Conservation (phyloP, 1,284 basidiomycete genomes). For the Fomitopsis palustris region DNA sequence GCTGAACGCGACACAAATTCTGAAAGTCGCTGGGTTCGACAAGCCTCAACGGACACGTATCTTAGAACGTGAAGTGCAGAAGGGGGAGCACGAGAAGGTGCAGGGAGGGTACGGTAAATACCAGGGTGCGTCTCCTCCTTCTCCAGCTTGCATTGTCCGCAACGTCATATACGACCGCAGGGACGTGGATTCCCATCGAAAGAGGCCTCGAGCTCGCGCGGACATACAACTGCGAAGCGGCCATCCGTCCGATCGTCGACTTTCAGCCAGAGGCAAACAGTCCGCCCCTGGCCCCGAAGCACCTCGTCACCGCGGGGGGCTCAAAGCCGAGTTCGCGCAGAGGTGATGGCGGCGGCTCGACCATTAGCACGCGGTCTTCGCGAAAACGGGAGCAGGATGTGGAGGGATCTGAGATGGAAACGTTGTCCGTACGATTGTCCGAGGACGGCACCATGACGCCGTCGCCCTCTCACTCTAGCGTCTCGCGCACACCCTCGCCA, state of each 20-base stretch:
- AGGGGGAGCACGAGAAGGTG: slow-evolving; percentile 98
- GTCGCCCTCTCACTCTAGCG: slow-evolving; percentile 78
- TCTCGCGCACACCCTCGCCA: slow-evolving; percentile 85
- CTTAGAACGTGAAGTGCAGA: slow-evolving; percentile 96
- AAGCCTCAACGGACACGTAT: slow-evolving; percentile 98
- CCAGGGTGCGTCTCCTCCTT: slow-evolving; percentile 63
- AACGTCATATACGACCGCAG: slow-evolving; percentile 37
- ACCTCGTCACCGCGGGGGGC: slow-evolving; percentile 72
- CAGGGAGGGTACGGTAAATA: slow-evolving; percentile 99
- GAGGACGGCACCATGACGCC: slow-evolving; percentile 85
- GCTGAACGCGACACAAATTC: slow-evolving; percentile 98
- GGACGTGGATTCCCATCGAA: slow-evolving; percentile 98
- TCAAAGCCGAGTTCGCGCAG: slow-evolving; percentile 50
- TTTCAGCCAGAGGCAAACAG: slow-evolving; percentile 91
- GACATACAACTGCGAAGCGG: slow-evolving; percentile 89
- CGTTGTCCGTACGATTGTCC: slow-evolving; percentile 60
- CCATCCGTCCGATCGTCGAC: slow-evolving; percentile 94
- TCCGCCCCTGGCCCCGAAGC: slow-evolving; percentile 95
- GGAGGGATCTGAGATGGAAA: slow-evolving; percentile 55
- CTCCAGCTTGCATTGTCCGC: not conserved
- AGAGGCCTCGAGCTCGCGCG: slow-evolving; percentile 84
- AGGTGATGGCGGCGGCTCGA: slow-evolving; percentile 32
- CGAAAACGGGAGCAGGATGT: slow-evolving; percentile 39
- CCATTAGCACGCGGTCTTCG: slow-evolving; percentile 55
- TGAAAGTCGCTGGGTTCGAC: slow-evolving; percentile 99